Evolutionary conservation across 1,284 basidiomycete genomes (phyloP).

Genomic region (Tilletia indica): DNA sequence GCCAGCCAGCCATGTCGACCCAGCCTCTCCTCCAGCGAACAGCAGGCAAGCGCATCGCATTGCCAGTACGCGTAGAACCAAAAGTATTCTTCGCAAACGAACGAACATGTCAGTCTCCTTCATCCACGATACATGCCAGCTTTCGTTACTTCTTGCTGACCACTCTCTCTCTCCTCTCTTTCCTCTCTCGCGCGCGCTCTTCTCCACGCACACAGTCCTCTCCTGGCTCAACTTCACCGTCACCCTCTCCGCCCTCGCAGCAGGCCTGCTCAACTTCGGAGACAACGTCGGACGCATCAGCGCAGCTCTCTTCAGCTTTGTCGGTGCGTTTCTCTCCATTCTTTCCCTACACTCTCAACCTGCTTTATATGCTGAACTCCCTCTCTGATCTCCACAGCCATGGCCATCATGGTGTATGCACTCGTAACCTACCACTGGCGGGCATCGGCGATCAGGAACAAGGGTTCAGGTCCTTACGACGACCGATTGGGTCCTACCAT

Average conservation of each 20-base stretch:
- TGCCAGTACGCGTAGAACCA: slow-evolving; percentile 55
- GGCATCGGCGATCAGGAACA: slow-evolving; percentile 83
- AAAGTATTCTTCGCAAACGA: slow-evolving; percentile 56
- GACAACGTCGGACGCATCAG: slow-evolving; percentile 76
- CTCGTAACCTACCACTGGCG: slow-evolving; percentile 94
- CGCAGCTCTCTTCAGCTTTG: slow-evolving; percentile 85
- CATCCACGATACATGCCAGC: no score
- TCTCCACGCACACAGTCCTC: slow-evolving; percentile 37
- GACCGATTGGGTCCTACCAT: slow-evolving; percentile 75
- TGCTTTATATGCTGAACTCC: background rate
- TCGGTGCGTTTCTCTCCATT: slow-evolving; percentile 70
- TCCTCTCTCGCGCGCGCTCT: background rate
- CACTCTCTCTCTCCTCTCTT: slow-evolving; percentile 1
- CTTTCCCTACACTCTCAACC: background rate
- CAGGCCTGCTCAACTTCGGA: slow-evolving; percentile 56
- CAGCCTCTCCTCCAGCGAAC: slow-evolving; percentile 96
- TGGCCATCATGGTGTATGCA: slow-evolving; percentile 95
- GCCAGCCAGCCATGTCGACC: slow-evolving; percentile 72
- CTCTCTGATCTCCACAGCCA: slow-evolving; percentile 63
- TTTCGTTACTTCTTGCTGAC: background rate
- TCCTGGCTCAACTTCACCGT: slow-evolving; percentile 57
- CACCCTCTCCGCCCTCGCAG: slow-evolving; percentile 54
- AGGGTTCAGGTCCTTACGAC: slow-evolving; percentile 92
- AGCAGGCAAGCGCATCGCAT: slow-evolving; percentile 60
- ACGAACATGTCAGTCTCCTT: slow-evolving; percentile 45